Evolutionary conservation across 805 yeast species (phyloP).

Genomic region (Candida stauntonica): DNA sequence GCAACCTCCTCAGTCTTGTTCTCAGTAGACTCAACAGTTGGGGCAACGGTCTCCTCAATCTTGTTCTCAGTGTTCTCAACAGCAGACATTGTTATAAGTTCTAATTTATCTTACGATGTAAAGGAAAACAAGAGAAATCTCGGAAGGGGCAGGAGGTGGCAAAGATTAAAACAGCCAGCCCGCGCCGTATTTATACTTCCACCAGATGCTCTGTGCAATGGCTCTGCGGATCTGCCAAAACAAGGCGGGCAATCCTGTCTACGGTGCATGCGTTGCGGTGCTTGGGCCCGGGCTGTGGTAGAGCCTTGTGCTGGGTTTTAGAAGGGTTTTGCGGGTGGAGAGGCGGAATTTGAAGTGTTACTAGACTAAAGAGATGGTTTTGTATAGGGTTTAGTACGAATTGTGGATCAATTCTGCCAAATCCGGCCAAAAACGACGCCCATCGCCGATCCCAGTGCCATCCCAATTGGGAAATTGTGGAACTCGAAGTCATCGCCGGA

Average conservation of each 20-base stretch:
- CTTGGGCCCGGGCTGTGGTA: slow-evolving; percentile 2
- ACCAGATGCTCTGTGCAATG: too few species aligned
- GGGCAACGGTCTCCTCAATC: slow-evolving; percentile 18
- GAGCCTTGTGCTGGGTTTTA: too few species aligned
- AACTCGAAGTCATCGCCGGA: too few species aligned
- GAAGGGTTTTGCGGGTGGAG: too few species aligned
- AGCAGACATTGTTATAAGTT: slow-evolving; percentile 16
- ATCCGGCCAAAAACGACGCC: too few species aligned
- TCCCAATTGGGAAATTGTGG: too few species aligned
- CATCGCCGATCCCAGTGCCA: too few species aligned
- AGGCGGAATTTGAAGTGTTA: too few species aligned
- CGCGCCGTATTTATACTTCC: slow-evolving; percentile 9
- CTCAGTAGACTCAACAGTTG: slow-evolving; percentile 16
- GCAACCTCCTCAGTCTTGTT: slow-evolving; percentile 15
- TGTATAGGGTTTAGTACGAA: too few species aligned
- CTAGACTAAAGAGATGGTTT: too few species aligned
- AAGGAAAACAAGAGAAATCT: background rate
- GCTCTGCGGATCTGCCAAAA: slow-evolving; percentile 9
- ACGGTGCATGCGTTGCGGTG: background rate
- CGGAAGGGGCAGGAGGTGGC: slow-evolving; percentile 2
- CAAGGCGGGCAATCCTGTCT: slow-evolving; percentile 6
- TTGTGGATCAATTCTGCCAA: too few species aligned
- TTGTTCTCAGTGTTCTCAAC: slow-evolving; percentile 21
- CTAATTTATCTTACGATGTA: background rate
- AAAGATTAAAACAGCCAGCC: background rate